Percentiles rank a stretch among this genome's conserved stretches.
Evolutionary conservation across 2,329 filamentous ascomycete genomes (phyloP).

Genomic region (Albifimbria verrucaria): DNA sequence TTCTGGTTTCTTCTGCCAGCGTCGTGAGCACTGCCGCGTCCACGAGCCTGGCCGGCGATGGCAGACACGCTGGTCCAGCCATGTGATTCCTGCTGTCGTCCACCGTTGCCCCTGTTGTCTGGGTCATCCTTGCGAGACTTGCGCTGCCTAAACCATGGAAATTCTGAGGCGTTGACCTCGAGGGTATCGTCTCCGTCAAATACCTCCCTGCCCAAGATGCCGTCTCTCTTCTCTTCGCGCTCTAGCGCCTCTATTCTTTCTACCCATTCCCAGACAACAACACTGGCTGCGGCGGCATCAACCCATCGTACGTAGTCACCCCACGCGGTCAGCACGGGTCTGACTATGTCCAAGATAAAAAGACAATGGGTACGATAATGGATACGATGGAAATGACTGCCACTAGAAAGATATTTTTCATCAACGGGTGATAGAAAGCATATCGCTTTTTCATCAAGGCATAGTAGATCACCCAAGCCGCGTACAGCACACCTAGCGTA

Average conservation of each 20-base stretch:
- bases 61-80: slow-evolving; percentile 25
- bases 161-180: slow-evolving; percentile 55
- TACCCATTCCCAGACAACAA: slow-evolving; percentile 99
- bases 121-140: slow-evolving; percentile 29
- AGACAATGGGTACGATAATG: slow-evolving; percentile 86
- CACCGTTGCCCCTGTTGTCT: slow-evolving; percentile 11
- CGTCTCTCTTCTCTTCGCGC: slow-evolving; percentile 89
- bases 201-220: slow-evolving; percentile 83
- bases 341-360: slow-evolving; percentile 90
- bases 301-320: slow-evolving; percentile 96
- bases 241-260: slow-evolving; percentile 91
- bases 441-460: slow-evolving; percentile 87
- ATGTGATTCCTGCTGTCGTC: slow-evolving; percentile 15
- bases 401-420: slow-evolving; percentile 84
- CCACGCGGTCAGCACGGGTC: slow-evolving; percentile 84
- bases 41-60: slow-evolving; percentile 22
- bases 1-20: slow-evolving; percentile 19
- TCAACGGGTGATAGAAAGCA: slow-evolving; percentile 84
- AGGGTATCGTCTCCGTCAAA: slow-evolving; percentile 95
- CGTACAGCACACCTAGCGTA: slow-evolving; percentile 81
- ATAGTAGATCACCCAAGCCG: slow-evolving; percentile 92
- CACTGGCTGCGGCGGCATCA: slow-evolving; percentile 88
- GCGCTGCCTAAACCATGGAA: slow-evolving; percentile 41
- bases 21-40: slow-evolving; percentile 12
- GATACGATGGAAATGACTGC: slow-evolving; percentile 74